phyloP scores from a whole-genome alignment of 192 early-diverging fungal genomes.

The Oehlia diaphana region DNA sequence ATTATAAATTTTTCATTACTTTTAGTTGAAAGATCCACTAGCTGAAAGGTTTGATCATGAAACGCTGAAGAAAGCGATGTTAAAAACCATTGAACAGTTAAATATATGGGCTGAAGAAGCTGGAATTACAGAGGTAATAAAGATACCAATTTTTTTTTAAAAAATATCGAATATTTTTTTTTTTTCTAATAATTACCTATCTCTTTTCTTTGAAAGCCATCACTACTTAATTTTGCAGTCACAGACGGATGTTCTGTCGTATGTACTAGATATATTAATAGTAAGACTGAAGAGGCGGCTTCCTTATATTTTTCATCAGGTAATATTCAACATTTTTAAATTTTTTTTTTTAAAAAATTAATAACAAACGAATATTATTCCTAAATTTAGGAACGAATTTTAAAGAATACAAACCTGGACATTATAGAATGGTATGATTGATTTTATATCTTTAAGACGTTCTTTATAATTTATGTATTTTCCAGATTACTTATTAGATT shows the following conservation, averaged over 20 bases:
- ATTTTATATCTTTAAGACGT: neutral
- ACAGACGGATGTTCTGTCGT: slow-evolving; percentile 78
- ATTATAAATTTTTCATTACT: neutral
- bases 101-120: slow-evolving; percentile 70
- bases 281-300: slow-evolving; percentile 64
- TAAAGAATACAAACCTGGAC: slow-evolving; percentile 60
- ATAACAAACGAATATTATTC: neutral
- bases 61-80: slow-evolving; percentile 70
- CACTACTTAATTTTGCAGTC: slow-evolving; percentile 79
- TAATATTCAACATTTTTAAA: neutral
- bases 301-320: slow-evolving; percentile 78
- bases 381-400: slow-evolving; percentile 58
- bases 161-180: neutral
- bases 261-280: slow-evolving; percentile 75
- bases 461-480: neutral
- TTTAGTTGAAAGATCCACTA: slow-evolving; percentile 34
- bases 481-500: neutral
- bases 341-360: neutral
- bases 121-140: slow-evolving; percentile 52
- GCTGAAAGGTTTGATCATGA: slow-evolving; percentile 54
- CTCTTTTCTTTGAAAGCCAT: slow-evolving; percentile 32
- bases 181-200: neutral
- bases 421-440: slow-evolving; percentile 62
- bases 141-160: neutral
- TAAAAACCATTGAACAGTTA: slow-evolving; percentile 71